These are phyloP conservation scores for Lipomyces kockii DNA, from an alignment of 805 yeast genomes.

Conservation along the genomic window DNA sequence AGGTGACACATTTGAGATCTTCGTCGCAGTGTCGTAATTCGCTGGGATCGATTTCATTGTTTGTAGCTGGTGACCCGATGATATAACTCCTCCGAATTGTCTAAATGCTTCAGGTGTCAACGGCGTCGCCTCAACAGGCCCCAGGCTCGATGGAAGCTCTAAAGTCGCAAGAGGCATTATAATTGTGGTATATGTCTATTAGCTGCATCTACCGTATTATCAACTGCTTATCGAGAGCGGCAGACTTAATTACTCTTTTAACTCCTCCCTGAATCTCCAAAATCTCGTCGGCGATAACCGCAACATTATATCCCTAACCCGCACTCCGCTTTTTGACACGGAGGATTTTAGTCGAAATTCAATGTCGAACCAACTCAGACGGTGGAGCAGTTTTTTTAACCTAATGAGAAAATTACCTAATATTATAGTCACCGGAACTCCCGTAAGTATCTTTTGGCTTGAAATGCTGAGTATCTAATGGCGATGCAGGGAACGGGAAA, in stretches of 20 bases:
- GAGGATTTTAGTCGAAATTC: too few species aligned
- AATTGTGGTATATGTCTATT: neutral
- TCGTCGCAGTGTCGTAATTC: slow-evolving; percentile 92
- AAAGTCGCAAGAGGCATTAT: slow-evolving; percentile 34
- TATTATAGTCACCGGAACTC: slow-evolving; percentile 92
- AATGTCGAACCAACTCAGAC: too few species aligned
- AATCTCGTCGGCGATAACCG: neutral
- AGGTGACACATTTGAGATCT: slow-evolving; percentile 74
- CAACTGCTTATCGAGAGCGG: neutral
- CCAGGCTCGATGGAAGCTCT: slow-evolving; percentile 9
- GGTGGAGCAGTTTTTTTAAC: neutral
- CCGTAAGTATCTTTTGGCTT: slow-evolving; percentile 54
- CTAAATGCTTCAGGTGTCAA: slow-evolving; percentile 70
- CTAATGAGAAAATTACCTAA: slow-evolving; percentile 53
- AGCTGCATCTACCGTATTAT: neutral
- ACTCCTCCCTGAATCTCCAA: too few species aligned
- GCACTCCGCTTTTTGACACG: neutral
- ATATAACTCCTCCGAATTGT: slow-evolving; percentile 74
- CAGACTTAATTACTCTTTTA: neutral
- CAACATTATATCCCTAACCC: neutral
- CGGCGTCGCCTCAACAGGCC: slow-evolving; percentile 54
- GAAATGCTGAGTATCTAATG: neutral
- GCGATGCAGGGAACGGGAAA: slow-evolving; percentile 71
- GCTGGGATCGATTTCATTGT: slow-evolving; percentile 59
- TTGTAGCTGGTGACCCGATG: slow-evolving; percentile 73